Conservation (phyloP, 345 rosid species). For the Linum usitatissimum region DNA sequence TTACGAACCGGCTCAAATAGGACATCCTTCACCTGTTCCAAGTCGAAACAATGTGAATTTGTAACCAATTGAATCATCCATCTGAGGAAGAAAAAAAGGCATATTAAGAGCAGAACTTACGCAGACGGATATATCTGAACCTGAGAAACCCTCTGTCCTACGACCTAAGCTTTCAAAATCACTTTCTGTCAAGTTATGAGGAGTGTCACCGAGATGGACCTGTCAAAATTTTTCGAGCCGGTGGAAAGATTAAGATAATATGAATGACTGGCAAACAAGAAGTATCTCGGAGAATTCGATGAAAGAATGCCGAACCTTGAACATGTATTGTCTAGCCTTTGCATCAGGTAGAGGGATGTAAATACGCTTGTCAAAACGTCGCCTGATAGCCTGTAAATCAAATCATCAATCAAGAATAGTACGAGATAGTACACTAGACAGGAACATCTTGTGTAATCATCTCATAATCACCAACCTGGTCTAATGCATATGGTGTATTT, state of each 20-base stretch:
- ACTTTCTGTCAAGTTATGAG: constrained; percentile 73
- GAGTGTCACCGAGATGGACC: constrained; percentile 97
- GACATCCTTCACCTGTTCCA: constrained; percentile 74
- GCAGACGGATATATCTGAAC: constrained; percentile 91
- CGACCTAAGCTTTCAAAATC: constrained; percentile 77
- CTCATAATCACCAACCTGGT: constrained; percentile 42
- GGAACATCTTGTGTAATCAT: constrained; percentile 8
- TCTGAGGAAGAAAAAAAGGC: neutral
- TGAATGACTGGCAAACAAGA: neutral
- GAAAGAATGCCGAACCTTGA: constrained; percentile 45
- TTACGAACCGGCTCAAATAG: constrained; percentile 92
- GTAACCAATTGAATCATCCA: neutral
- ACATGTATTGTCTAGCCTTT: constrained; percentile 91
- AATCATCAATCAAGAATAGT: constrained; percentile 17
- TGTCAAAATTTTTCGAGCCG: constrained; percentile 16
- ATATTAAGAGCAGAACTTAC: constrained; percentile 33
- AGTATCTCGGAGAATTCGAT: neutral
- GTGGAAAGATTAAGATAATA: neutral
- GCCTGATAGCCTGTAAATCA: constrained; percentile 63
- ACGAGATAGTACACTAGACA: constrained; percentile 5
- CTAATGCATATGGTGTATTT: constrained; percentile 86
- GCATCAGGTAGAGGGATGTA: constrained; percentile 88
- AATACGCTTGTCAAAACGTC: constrained; percentile 96
- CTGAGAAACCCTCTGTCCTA: constrained; percentile 83
- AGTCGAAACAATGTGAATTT: neutral